These are phyloP conservation scores for Begonia loranthoides DNA, from an alignment of 306 rosid genomes.

Conservation along the genomic window DNA sequence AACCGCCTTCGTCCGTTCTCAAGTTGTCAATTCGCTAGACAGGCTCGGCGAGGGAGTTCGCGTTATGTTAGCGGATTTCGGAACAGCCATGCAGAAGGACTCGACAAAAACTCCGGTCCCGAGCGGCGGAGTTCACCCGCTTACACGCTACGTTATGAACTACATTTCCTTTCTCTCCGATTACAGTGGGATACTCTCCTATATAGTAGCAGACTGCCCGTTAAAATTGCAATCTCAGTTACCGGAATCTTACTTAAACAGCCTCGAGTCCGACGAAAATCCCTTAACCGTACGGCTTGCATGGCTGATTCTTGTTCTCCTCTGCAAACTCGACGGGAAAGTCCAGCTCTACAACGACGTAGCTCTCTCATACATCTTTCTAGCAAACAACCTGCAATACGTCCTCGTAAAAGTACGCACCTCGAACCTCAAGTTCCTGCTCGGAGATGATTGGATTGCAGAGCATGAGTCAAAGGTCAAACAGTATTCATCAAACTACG, in stretches of 20 bases:
- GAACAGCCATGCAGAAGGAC: slow-evolving; percentile 44
- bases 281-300: slow-evolving; percentile 28
- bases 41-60: slow-evolving; percentile 24
- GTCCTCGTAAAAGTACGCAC: slow-evolving; percentile 37
- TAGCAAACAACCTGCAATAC: slow-evolving; percentile 62
- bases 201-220: slow-evolving; percentile 32
- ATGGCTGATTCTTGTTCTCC: slow-evolving; percentile 43
- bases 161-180: slow-evolving; percentile 38
- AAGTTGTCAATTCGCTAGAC: slow-evolving; percentile 21
- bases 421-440: slow-evolving; percentile 31
- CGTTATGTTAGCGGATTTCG: slow-evolving; percentile 27
- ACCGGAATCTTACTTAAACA: slow-evolving; percentile 36
- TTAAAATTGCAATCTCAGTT: slow-evolving; percentile 8
- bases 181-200: slow-evolving; percentile 25
- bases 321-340: slow-evolving; percentile 53
- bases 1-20: slow-evolving; percentile 18
- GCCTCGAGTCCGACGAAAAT: slow-evolving; percentile 8
- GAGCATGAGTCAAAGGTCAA: slow-evolving; percentile 34
- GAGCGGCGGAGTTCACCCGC: slow-evolving; percentile 48
- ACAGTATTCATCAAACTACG: slow-evolving; percentile 36
- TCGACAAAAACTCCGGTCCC: slow-evolving; percentile 31
- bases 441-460: slow-evolving; percentile 38
- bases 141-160: slow-evolving; percentile 62
- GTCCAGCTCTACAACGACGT: slow-evolving; percentile 36
- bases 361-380: slow-evolving; percentile 47